Evolutionary conservation across 2,329 filamentous ascomycete species (phyloP), one percentile per base, ranked within the genome.

Genomic region (Fusarium euwallaceae): DNA sequence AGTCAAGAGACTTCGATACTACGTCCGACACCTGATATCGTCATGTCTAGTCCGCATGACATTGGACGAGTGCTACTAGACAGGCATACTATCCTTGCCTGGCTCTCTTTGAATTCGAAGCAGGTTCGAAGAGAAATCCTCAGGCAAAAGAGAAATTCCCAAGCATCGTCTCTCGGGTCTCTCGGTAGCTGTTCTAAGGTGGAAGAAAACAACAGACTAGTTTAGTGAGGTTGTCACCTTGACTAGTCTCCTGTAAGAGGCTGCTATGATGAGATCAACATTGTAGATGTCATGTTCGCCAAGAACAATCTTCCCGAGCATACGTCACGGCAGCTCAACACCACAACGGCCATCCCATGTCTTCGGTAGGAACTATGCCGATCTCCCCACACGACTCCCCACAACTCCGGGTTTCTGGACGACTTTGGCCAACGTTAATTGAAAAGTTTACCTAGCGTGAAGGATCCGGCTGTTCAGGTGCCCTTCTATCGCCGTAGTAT

Each of bases 371-470:
- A 62, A 39, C 58, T 29, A 24, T 61, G 73, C 62, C 67, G 73
- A 76, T 74, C 73, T 76, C 73, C 64, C 73, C 73, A 66, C 73
- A 71, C 67, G 64, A 71, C 73, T 74, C 73, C 70, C 67, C 70
- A 74, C 51, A 66, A 56, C 71, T 76, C 73, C 70, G 71, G 73
- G 64, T 73, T 74, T 62, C 53, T 66, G 60, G 66, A 64, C 70
- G 37, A 36, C 43, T 64, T 66, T 64, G 39, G 69, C 55, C 37
- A 72, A 60, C 29, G 41, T 61, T 71, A 70, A 66, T 68, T 66
- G 55, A 43, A 32, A 41, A 60, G 45, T 64, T 32, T 22, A 48
- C 43, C 63, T 61, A 61, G 41, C 24, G 53, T 60, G 51, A 32
- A 67, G 37, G 53, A 16, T 39, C 43, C 11, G 27, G 32, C 32